Evolutionary conservation across 441 rosid species (phyloP), one percentile per base, ranked within the genome.

Genomic region (Gossypium schwendimanii): DNA sequence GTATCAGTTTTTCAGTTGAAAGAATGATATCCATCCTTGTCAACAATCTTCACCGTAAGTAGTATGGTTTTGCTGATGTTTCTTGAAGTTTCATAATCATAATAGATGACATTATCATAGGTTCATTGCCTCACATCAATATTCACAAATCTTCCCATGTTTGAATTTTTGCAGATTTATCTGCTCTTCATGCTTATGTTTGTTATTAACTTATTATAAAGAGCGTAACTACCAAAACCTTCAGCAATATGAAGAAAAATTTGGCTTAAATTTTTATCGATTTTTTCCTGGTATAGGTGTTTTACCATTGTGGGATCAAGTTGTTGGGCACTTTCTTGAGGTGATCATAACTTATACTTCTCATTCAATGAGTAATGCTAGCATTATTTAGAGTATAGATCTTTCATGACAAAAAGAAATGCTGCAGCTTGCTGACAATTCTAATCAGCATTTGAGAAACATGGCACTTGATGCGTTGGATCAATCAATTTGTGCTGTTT

Each of bases 41-140:
- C 84, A 93, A 91, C 80, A 96, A 96, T 88, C 97, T 96, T 84
- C 94, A 96, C 76, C 88, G 99, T 95, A 90, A 63, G 99, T 91
- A 73, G 59, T 74, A 28, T 49, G 53, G 70, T 70, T 74, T 76
- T 75, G 24, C 54, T 9, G 75, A 75, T 59, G 53, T 69, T 67
- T 72, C 55, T 53, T 63, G 33, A 63, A 71, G 20, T 60, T 66
- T 66, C 36, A 66, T 49, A 15, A 65, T 65, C 50, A 23, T 65
- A 66, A 66, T 3, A 44, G 55, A 65, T n/a, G 28, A 14, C 26
- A 45, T 23, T 65, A 21, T 8, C 70, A 14, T 3, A 47, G 23
- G 21, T 66, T 66, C 70, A 47, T 47, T 47, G 36, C 21, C 41
- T 66, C 28, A 2, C 33, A 6, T 47, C 39, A 66, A 47, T 24